These are phyloP conservation scores for Candida bentonensis DNA, from an alignment of 805 yeast species.

Conservation along the genomic window DNA sequence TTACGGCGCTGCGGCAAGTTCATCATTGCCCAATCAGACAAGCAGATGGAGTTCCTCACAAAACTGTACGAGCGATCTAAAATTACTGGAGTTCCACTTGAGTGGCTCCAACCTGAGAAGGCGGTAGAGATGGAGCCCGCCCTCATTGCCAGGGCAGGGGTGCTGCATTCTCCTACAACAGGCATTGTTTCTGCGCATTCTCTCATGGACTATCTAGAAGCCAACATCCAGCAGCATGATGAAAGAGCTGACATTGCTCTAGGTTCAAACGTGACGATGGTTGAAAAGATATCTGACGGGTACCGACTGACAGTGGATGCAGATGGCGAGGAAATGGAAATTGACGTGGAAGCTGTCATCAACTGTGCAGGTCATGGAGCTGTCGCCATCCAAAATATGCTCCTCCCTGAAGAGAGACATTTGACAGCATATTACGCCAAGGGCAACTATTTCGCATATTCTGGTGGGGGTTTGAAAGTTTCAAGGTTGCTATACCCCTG, in stretches of 20 bases:
- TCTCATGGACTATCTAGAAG: constrained; percentile 43
- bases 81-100: constrained; percentile 43
- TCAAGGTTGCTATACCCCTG: constrained; percentile 62
- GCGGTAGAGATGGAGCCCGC: constrained; percentile 48
- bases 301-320: constrained; percentile 9
- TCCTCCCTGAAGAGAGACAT: constrained; percentile 50
- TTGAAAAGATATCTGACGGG: constrained; percentile 14
- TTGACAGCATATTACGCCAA: constrained; percentile 56
- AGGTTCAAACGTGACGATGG: constrained; percentile 40
- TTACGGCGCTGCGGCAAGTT: constrained; percentile 56
- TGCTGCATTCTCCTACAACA: constrained; percentile 62
- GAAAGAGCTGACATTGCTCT: constrained; percentile 44
- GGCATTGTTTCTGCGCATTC: constrained; percentile 80
- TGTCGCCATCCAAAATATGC: constrained; percentile 51
- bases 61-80: constrained; percentile 35
- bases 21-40: constrained; percentile 69
- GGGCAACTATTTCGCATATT: constrained; percentile 65
- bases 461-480: constrained; percentile 32
- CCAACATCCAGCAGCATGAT: constrained; percentile 38
- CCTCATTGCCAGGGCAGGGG: constrained; percentile 47
- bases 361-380: constrained; percentile 77
- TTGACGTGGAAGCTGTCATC: constrained; percentile 41
- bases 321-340: constrained; percentile 12
- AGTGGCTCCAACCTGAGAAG: constrained; percentile 32
- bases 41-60: constrained; percentile 46